A percentile compares a stretch with the other conserved stretches of the same genome.
Conservation (phyloP, 768 basidiomycete species). For the Lactarius hatsudake region DNA sequence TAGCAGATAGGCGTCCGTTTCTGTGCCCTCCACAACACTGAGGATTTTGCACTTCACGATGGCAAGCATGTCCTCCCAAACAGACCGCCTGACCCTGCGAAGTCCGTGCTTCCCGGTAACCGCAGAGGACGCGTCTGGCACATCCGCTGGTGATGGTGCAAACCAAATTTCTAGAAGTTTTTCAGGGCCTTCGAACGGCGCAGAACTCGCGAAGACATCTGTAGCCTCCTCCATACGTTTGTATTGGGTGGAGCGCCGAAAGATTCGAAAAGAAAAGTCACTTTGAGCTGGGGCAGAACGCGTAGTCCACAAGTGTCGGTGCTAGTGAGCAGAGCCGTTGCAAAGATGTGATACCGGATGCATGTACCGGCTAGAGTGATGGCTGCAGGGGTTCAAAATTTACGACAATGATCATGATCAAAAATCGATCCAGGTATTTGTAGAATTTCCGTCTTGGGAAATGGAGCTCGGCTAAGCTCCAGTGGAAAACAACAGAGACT, state of each 20-base stretch:
- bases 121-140: constrained; percentile 45
- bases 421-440: constrained; percentile 3
- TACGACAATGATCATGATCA: background rate
- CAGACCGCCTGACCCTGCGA: constrained; percentile 63
- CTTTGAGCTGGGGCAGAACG: background rate
- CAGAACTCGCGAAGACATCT: constrained; percentile 15
- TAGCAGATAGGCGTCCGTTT: constrained; percentile 92
- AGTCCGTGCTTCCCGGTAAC: constrained; percentile 61
- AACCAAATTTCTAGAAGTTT: constrained; percentile 98
- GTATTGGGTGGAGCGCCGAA: background rate
- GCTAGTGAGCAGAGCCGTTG: constrained; percentile 17
- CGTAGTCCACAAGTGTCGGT: background rate
- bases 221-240: constrained; percentile 15
- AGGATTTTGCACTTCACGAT: constrained; percentile 97
- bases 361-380: constrained; percentile 21
- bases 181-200: constrained; percentile 90
- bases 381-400: background rate
- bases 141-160: constrained; percentile 64
- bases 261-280: background rate
- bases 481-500: background rate
- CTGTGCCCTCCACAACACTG: constrained; percentile 82
- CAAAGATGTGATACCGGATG: constrained; percentile 14
- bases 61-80: constrained; percentile 97
- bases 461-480: background rate
- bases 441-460: background rate